Conservation (phyloP, 1,284 basidiomycete genomes). For the Coniophora puteana region DNA sequence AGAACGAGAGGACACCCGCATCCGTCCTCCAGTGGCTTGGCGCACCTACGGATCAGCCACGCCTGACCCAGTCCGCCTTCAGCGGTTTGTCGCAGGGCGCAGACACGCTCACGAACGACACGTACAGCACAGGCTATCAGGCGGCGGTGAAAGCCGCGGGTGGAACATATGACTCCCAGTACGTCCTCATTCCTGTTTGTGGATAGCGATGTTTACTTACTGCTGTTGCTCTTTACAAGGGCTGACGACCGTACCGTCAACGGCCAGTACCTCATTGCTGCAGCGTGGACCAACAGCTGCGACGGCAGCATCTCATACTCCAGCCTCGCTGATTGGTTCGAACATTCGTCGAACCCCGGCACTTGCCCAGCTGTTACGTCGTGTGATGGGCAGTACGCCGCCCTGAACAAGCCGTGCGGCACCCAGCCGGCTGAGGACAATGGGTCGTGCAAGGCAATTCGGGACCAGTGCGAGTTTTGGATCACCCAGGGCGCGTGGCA, state of each 20-base stretch:
- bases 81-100: too few species aligned
- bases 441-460: neutral
- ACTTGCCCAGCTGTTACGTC: neutral
- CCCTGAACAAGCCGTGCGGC: neutral
- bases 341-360: neutral
- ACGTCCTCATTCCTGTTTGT: too few species aligned
- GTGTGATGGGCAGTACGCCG: neutral
- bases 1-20: slow-evolving; percentile 1
- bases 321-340: slow-evolving; percentile 1
- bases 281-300: neutral
- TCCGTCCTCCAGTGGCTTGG: slow-evolving; percentile 6
- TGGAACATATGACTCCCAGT: too few species aligned
- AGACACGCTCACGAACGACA: too few species aligned
- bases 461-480: neutral
- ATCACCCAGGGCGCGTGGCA: neutral
- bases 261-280: neutral
- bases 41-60: slow-evolving; percentile 13
- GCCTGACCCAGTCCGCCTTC: slow-evolving; percentile 13
- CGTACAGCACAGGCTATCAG: too few species aligned
- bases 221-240: too few species aligned
- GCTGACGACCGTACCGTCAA: too few species aligned
- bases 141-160: too few species aligned
- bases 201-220: too few species aligned
- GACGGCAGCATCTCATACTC: neutral
- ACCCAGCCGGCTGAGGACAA: neutral